Conservation (phyloP, 192 early-diverging fungal genomes). For the Coemansia sp. region DNA sequence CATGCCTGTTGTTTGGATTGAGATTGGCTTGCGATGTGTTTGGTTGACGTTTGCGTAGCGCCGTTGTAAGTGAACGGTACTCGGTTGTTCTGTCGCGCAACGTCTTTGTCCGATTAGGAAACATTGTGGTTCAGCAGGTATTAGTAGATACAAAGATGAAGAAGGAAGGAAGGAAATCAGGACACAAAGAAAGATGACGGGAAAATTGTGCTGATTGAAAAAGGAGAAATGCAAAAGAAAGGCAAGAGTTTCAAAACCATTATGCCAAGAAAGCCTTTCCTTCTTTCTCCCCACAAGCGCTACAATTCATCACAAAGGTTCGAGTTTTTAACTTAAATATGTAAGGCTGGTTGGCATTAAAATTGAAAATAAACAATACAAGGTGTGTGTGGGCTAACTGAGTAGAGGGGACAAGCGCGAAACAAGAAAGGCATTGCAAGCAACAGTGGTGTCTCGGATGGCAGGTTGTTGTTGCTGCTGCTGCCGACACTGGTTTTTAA, state of each 20-base stretch:
- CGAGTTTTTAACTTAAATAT: too few relatives aligned
- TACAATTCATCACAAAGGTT: too few relatives aligned
- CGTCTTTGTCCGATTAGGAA: conserved; percentile 30
- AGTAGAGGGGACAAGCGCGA: too few relatives aligned
- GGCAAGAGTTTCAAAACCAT: too few relatives aligned
- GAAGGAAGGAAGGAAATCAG: background rate
- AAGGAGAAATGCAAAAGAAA: conserved; percentile 3
- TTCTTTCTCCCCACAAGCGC: too few relatives aligned
- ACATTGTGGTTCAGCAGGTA: conserved; percentile 13
- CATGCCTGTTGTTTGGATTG: conserved; percentile 24
- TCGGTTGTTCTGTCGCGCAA: conserved; percentile 78
- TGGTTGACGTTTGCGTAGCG: conserved; percentile 57
- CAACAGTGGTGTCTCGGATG: too few relatives aligned
- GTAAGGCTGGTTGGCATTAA: too few relatives aligned
- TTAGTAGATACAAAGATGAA: conserved; percentile 5
- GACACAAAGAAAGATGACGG: background rate
- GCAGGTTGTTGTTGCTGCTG: too few relatives aligned
- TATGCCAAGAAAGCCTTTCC: too few relatives aligned
- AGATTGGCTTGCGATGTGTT: conserved; percentile 18
- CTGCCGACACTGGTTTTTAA: too few relatives aligned
- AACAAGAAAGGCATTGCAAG: too few relatives aligned
- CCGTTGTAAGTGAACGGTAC: conserved; percentile 80
- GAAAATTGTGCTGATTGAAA: background rate
- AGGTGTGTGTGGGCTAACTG: background rate
- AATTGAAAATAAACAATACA: background rate